Conservation (phyloP, 345 rosid species). For the Tarenaya hassleriana region DNA sequence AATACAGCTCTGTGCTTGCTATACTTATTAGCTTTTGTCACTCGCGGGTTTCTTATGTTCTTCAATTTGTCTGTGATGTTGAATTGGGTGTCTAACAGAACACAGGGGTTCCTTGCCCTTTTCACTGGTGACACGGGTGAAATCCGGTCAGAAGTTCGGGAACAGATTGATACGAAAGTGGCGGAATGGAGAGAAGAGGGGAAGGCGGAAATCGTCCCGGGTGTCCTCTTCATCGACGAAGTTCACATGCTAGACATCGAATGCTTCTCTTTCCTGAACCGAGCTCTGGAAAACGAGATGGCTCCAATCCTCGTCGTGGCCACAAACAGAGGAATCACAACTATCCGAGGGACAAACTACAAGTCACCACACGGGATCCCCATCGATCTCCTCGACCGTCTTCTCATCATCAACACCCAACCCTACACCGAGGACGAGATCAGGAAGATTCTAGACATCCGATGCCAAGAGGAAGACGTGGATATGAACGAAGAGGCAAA, state of each 20-base stretch:
- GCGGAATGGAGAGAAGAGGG: constrained; percentile 99
- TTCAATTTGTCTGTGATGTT: too few relatives aligned
- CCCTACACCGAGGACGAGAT: constrained; percentile 82
- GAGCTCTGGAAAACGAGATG: constrained; percentile 96
- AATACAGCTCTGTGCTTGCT: too few relatives aligned
- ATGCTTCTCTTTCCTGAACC: constrained; percentile 95
- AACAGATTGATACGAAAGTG: constrained; percentile 88
- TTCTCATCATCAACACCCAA: constrained; percentile 74
- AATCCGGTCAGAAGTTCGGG: constrained; percentile 91
- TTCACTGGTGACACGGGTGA: constrained; percentile 97
- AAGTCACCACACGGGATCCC: constrained; percentile 97
- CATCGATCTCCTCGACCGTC: constrained; percentile 87
- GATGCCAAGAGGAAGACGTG: constrained; percentile 93
- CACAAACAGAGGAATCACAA: constrained; percentile 83
- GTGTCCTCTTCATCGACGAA: constrained; percentile 94
- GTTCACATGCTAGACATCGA: constrained; percentile 98
- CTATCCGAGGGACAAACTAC: constrained; percentile 86
- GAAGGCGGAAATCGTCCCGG: constrained; percentile 91
- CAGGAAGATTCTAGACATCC: constrained; percentile 69
- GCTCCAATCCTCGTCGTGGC: constrained; percentile 95
- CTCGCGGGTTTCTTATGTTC: too few relatives aligned
- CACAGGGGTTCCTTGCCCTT: constrained; percentile 92
- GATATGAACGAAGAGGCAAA: constrained; percentile 82
- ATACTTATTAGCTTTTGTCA: too few relatives aligned
- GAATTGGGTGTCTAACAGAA: constrained; percentile 49